phyloP scores from a whole-genome alignment of 139 green algal genomes.

The Tetradesmus obliquus region DNA sequence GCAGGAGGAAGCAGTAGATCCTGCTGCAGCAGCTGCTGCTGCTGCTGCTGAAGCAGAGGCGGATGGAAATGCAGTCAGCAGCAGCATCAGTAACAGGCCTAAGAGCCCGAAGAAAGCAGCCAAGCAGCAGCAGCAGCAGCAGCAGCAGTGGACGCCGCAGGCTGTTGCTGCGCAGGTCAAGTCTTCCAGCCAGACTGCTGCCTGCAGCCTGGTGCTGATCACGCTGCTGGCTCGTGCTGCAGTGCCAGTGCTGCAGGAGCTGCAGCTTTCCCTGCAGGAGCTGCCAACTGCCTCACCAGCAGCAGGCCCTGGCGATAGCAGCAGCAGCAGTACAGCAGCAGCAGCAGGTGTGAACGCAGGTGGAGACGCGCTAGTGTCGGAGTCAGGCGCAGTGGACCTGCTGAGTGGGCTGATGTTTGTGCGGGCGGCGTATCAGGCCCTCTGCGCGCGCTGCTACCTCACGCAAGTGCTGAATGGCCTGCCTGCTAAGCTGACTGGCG shows the following conservation, averaged over 20 bases:
- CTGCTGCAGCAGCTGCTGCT: slow-evolving; percentile 18
- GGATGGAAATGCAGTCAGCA: not conserved
- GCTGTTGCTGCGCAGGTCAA: not conserved
- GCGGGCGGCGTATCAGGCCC: slow-evolving; percentile 15
- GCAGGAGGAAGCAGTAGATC: not conserved
- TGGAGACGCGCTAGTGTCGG: not conserved
- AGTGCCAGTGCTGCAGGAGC: slow-evolving; percentile 1
- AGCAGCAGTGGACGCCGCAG: not conserved
- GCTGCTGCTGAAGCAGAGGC: not conserved
- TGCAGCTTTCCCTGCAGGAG: not conserved
- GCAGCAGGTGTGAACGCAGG: not conserved
- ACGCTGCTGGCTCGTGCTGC: slow-evolving; percentile 5
- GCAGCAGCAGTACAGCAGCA: not conserved
- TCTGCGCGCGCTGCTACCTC: not conserved
- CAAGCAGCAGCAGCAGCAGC: not conserved
- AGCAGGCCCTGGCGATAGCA: not conserved
- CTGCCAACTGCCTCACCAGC: slow-evolving; percentile 1
- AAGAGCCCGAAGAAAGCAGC: not conserved
- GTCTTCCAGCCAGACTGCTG: slow-evolving; percentile 9
- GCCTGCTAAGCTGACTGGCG: not conserved
- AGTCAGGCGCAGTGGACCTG: not conserved
- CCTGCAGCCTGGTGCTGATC: slow-evolving; percentile 7
- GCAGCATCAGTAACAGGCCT: slow-evolving; percentile 6
- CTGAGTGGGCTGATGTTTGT: slow-evolving; percentile 26
- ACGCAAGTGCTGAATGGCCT: slow-evolving; percentile 10